Conservation (phyloP, 495 filamentous ascomycete genomes). For the Penicillium manginii region DNA sequence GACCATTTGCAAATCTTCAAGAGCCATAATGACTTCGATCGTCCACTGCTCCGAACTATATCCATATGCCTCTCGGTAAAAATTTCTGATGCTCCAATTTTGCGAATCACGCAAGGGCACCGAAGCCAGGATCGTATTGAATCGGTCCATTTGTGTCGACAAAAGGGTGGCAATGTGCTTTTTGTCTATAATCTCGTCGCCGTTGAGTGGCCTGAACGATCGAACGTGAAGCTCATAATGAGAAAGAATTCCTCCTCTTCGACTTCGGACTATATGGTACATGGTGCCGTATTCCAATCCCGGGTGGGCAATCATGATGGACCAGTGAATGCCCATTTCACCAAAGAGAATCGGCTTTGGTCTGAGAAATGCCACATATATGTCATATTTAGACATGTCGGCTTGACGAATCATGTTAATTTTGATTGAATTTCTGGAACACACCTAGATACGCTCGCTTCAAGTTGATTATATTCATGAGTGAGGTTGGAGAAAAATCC, state of each 20-base stretch:
- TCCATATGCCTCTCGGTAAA: neutral
- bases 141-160: neutral
- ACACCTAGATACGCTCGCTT: neutral
- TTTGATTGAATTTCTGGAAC: neutral
- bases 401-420: neutral
- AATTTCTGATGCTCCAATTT: neutral
- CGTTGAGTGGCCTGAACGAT: neutral
- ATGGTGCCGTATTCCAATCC: conserved; percentile 4
- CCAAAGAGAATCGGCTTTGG: conserved; percentile 1
- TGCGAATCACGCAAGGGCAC: neutral
- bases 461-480: neutral
- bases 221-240: conserved; percentile 1
- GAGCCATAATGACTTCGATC: neutral
- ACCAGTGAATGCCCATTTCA: conserved; percentile 3
- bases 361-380: neutral
- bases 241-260: neutral
- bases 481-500: neutral
- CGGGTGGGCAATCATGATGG: conserved; percentile 4
- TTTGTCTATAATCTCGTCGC: neutral
- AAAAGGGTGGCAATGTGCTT: neutral
- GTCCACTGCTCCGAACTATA: conserved; percentile 1
- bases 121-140: conserved; percentile 1
- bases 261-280: neutral
- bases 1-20: conserved; percentile 2
- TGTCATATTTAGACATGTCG: neutral